A percentile compares a stretch with the other conserved stretches of the same genome.
phyloP scores from a whole-genome alignment of 805 yeast genomes.

The Suhomyces tanzawaensis region DNA sequence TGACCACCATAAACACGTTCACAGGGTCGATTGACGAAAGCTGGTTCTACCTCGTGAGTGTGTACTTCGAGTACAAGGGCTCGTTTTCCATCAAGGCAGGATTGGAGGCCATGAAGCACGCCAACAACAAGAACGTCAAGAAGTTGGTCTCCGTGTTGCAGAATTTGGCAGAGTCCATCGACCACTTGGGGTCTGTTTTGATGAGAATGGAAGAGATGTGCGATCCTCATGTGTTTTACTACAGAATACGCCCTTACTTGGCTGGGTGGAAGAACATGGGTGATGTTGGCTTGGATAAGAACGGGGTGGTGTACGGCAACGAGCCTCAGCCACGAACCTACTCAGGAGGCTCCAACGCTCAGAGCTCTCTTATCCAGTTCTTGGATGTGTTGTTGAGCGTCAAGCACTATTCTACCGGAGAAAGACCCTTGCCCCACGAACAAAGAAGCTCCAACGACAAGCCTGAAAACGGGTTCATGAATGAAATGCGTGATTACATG shows the following conservation, averaged over 20 bases:
- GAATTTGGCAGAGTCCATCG: conserved; percentile 70
- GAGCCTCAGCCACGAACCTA: conserved; percentile 53
- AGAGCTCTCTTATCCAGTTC: conserved; percentile 84
- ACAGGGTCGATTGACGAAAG: conserved; percentile 90
- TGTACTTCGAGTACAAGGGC: conserved; percentile 80
- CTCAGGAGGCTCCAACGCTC: conserved; percentile 95
- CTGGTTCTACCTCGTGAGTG: conserved; percentile 91
- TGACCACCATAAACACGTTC: conserved; percentile 78
- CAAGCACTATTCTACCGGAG: conserved; percentile 77
- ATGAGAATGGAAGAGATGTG: conserved; percentile 90
- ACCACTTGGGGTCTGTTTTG: conserved; percentile 66
- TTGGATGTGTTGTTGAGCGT: conserved; percentile 75
- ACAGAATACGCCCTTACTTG: conserved; percentile 79
- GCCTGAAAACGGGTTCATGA: conserved; percentile 53
- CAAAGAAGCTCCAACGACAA: conserved; percentile 3
- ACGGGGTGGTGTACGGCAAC: conserved; percentile 77
- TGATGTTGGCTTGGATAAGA: conserved; percentile 65
- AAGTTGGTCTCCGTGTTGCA: conserved; percentile 51
- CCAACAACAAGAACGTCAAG: conserved; percentile 44
- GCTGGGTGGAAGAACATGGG: conserved; percentile 96
- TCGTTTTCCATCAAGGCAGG: conserved; percentile 70
- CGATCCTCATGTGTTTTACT: conserved; percentile 89
- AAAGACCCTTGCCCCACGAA: conserved; percentile 33
- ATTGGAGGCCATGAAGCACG: conserved; percentile 59
- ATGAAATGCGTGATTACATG: conserved; percentile 87